Evolutionary conservation across 2,329 filamentous ascomycete species (phyloP), one percentile per base, ranked within the genome.

Genomic region (Paecilomyces niveus): DNA sequence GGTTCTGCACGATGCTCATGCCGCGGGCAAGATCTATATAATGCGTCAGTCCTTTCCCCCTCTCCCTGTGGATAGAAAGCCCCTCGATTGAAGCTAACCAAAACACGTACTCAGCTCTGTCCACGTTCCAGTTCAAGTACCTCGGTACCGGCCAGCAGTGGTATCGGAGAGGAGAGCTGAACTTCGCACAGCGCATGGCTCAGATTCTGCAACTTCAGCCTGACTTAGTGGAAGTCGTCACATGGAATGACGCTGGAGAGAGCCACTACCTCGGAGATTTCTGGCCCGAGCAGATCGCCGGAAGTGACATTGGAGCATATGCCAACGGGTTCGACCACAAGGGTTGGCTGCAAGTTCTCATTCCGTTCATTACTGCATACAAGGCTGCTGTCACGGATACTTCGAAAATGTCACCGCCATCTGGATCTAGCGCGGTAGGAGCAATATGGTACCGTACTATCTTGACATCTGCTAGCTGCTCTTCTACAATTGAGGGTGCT

Each of bases 231-330:
- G 69, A 77, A 61, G 62, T 76, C 3, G 72, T 74, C 53, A 75
- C 72, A 13, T 77, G 75, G 74, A 77, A 77, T 54, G 75, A 77
- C 54, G 72, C 67, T 0, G 73, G 73, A 1, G 74, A 77, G 56
- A 64, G 64, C 10, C 74, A 76, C 59, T 76, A 78, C 56, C 71
- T 77, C 59, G 75, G 74, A 0, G 72, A 74, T n/a, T 57, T 71
- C 9, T 77, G 74, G 72, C 59, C 60, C 0, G 73, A 76, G 35
- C 64, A 68, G 0, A 67, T 74, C 53, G 59, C 60, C 8, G 22
- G 29, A 39, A 63, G 60, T 9, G 54, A 61, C 0, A 71, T 72
- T 18, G 61, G 62, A 2, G 61, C 57, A 1, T 72, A 74, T 31
- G 67, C 67, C 10, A 63, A 69, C 10, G 66, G 62, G 1, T 74